Evolutionary conservation across 2,329 filamentous ascomycete species (phyloP), one percentile per base, ranked within the genome.

Genomic region (Talaromyces sp.): DNA sequence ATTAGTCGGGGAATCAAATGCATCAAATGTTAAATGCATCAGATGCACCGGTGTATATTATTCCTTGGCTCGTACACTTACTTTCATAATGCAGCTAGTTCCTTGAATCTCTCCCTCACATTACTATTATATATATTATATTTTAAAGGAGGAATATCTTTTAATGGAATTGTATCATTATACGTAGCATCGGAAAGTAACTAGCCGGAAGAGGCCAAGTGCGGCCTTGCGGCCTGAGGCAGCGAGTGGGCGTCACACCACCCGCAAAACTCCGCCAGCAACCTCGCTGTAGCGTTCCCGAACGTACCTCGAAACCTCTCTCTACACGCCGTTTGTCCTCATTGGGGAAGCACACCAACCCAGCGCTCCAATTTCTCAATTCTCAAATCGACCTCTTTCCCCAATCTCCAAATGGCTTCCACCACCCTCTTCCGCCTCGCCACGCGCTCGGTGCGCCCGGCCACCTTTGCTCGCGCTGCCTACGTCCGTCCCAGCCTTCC

Each of bases 401-500:
- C 56, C 61, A 70, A 70, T 72, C 75, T 72, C 75, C 71, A 76
- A 78, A 90, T 89, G 86, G 85, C 86, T 76, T 87, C 89, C 71
- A 80, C 85, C 68, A 82, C 86, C 65, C 78, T 92, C 73, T 82
- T 92, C 80, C 89, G 90, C 75, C 79, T 88, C 73, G 88, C 88
- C 78, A 84, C 85, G 77, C 89, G 89, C 80, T 84, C 82, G 78
- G 82, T 79, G 77, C 84, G 74, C 75, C 80, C 82, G 64, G 73
- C 76, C 66, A 79, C 81, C 76, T 82, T 89, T 76, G 82, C 88
- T 80, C 87, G 87, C 85, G 84, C 83, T 85, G 84, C 83, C 70
- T 84, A 78, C 82, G 83, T 77, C 80, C 76, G 61, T n/a, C 59
- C 57, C 55, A 56, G 55, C 81, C 83, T 76, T 79, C 74, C 81